These are phyloP conservation scores for Bimuria novae-zelandiae DNA, from an alignment of 2,329 filamentous ascomycete genomes.

Conservation along the genomic window DNA sequence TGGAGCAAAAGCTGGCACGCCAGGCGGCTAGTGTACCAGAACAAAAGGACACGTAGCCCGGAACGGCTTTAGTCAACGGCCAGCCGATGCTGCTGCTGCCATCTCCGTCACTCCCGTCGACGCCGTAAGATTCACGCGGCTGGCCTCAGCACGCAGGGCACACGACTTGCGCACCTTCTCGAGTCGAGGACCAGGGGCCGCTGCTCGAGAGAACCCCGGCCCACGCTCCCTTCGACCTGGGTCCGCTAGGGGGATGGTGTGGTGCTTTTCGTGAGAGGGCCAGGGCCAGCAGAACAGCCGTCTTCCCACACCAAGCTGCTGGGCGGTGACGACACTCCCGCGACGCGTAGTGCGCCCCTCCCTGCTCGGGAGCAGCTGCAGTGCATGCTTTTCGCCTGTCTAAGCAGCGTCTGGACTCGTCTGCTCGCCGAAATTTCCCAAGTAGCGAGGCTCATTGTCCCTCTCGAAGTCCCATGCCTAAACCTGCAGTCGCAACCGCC, in stretches of 20 bases:
- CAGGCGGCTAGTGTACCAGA: constrained; percentile 5
- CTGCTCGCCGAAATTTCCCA: background rate
- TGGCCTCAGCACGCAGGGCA: background rate
- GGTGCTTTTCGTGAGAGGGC: background rate
- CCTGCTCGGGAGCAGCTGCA: background rate
- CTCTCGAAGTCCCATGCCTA: constrained; percentile 5
- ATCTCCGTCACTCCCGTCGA: background rate
- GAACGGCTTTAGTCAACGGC: constrained; percentile 1
- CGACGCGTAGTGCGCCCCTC: background rate
- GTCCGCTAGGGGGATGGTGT: constrained; percentile 4
- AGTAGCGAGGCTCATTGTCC: background rate
- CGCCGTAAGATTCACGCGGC: constrained; percentile 3
- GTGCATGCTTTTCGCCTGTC: background rate
- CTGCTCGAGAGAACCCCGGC: background rate
- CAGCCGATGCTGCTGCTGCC: background rate
- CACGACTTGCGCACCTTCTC: constrained; percentile 3
- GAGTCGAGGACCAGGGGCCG: constrained; percentile 3
- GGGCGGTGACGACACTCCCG: constrained; percentile 10
- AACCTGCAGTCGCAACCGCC: constrained; percentile 13
- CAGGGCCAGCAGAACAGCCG: constrained; percentile 1
- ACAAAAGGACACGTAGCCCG: constrained; percentile 5
- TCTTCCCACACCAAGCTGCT: constrained; percentile 12
- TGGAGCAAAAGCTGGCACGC: constrained; percentile 2
- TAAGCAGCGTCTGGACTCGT: constrained; percentile 2
- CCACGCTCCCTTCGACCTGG: constrained; percentile 9